These are phyloP conservation scores for Ashbya aceris DNA, from an alignment of 1,139 yeast species.

Conservation along the genomic window DNA sequence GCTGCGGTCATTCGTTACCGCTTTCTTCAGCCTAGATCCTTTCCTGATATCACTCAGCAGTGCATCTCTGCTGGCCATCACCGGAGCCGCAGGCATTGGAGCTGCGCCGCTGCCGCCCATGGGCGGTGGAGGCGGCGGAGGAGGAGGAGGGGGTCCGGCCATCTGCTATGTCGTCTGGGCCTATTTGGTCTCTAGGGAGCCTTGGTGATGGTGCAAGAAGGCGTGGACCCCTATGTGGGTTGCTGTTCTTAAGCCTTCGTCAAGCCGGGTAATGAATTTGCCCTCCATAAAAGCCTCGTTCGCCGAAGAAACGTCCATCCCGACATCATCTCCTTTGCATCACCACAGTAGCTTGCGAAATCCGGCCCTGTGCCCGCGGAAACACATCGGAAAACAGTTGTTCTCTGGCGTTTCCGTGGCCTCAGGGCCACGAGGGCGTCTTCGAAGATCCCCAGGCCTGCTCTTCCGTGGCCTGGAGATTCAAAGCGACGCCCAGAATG, in stretches of 20 bases:
- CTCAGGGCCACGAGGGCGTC: constrained; percentile 36
- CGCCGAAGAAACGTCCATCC: not conserved
- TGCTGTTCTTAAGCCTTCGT: not conserved
- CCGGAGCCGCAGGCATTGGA: constrained; percentile 20
- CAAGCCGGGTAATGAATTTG: not conserved
- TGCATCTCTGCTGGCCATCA: constrained; percentile 56
- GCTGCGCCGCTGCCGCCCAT: constrained; percentile 12
- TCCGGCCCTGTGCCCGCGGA: no score
- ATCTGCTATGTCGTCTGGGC: constrained; percentile 3
- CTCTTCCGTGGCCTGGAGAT: constrained; percentile 46
- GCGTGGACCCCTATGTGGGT: not conserved
- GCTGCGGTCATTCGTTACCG: constrained; percentile 63
- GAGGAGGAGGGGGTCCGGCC: constrained; percentile 29
- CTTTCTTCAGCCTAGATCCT: constrained; percentile 66
- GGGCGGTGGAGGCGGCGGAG: constrained; percentile 28
- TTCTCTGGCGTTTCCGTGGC: not conserved
- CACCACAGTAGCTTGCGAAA: not conserved
- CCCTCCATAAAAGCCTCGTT: no score
- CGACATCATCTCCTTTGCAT: not conserved
- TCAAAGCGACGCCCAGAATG: constrained; percentile 62
- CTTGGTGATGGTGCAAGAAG: not conserved
- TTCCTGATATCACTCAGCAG: constrained; percentile 78
- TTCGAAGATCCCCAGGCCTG: constrained; percentile 59
- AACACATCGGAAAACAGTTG: not conserved
- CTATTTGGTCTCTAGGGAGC: not conserved